Conservation (phyloP, 805 yeast genomes). For the Zygotorulaspora florentina region DNA sequence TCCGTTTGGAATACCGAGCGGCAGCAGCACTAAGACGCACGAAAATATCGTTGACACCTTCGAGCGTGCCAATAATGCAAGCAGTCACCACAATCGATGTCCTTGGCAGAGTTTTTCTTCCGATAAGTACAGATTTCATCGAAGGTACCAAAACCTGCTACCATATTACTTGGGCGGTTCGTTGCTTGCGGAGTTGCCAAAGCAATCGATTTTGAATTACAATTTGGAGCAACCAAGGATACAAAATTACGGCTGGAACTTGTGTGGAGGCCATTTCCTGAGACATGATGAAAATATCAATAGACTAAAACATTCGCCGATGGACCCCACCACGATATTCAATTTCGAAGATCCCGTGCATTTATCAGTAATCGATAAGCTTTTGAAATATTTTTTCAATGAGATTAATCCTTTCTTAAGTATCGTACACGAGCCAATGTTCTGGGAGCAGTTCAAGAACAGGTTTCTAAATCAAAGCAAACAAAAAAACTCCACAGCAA, state of each 20-base stretch:
- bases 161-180: constrained; percentile 39
- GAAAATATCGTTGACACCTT: not conserved
- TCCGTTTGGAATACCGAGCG: not conserved
- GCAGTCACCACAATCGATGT: constrained; percentile 6
- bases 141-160: constrained; percentile 44
- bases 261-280: constrained; percentile 54
- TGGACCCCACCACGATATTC: constrained; percentile 18
- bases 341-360: constrained; percentile 21
- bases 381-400: constrained; percentile 38
- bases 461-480: constrained; percentile 24
- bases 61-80: not conserved
- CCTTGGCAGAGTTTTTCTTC: constrained; percentile 34
- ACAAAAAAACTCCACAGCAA: constrained; percentile 34
- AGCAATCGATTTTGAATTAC: constrained; percentile 31
- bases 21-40: not conserved
- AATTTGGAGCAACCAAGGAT: constrained; percentile 46
- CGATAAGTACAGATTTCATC: constrained; percentile 45
- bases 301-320: constrained; percentile 26
- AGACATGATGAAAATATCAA: constrained; percentile 27
- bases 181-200: constrained; percentile 34
- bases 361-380: constrained; percentile 30
- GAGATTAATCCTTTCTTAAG: constrained; percentile 52
- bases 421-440: constrained; percentile 50
- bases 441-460: constrained; percentile 45
- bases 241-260: constrained; percentile 65